Evolutionary conservation across 208 protist genomes (phyloP), one percentile per base, ranked within the genome.

Genomic region (Acanthamoeba castellanii): DNA sequence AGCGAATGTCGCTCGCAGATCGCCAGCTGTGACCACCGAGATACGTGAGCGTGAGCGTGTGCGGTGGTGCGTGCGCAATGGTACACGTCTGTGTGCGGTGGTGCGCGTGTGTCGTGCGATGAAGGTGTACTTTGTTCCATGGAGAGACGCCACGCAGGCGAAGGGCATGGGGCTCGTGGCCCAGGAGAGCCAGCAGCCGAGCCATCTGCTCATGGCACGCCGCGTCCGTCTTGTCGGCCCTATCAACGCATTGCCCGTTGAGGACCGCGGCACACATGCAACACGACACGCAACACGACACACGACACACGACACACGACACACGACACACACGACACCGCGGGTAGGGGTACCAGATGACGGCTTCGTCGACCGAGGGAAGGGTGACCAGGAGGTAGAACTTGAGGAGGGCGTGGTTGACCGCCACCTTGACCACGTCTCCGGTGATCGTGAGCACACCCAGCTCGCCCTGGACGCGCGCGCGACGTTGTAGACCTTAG

Each of bases 371-470:
- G 30, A 85, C 76, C 2, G 76, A 85, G 76, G 76, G 76, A 0
- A 85, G 76, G n/a, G 76, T 85, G 76, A 85, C 76, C 2, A 85
- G 76, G 11, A 85, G 76, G 47, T 30, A 85, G 47, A 85, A 85
- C 45, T 57, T 85, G 76, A 85, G 76, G 76, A 85, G 76, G 22
- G 76, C 20, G 45, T 85, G 76, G 42, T 57, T 85, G 27, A 85
- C 76, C 22, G 76, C 45, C 34, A 85, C 76, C 76, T 57, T 50
- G 25, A 85, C 45, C 42, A 85, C 76, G 27, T 85, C 76, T 9
- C 76, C 76, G 22, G 76, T 85, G 76, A 85, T 57, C 25, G 76
- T 85, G 76, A 85, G 76, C 76, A 85, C 76, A 1, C 27, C 76
- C 16, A 85, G 72, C 18, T 81, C 72, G n/a, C 72, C 72, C 72